Percentiles rank a stretch among this genome's conserved stretches.
Evolutionary conservation across 2,329 filamentous ascomycete genomes (phyloP).

Genomic region (Pestalotiopsis sp.): DNA sequence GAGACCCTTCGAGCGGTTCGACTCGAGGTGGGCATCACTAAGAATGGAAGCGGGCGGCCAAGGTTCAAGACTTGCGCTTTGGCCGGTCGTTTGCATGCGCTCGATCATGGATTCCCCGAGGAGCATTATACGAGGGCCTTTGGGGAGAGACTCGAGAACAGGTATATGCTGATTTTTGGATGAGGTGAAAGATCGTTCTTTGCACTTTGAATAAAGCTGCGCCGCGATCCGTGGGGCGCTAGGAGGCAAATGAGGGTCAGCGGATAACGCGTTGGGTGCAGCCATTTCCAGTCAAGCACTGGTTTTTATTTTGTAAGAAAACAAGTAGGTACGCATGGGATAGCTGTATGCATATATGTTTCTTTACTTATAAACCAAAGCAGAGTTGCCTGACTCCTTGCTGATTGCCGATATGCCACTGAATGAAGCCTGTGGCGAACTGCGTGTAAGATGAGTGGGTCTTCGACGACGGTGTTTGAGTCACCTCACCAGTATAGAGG

Average conservation of each 20-base stretch:
- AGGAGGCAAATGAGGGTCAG: neutral
- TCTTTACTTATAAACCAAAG: too few species aligned
- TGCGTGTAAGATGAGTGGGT: too few species aligned
- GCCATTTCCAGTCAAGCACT: neutral
- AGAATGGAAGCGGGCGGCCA: conserved; percentile 16
- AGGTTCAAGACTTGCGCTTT: conserved; percentile 14
- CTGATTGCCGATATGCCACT: too few species aligned
- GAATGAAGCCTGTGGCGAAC: too few species aligned
- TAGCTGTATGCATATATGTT: too few species aligned
- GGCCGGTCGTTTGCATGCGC: conserved; percentile 21
- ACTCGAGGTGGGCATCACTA: neutral
- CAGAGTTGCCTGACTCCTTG: too few species aligned
- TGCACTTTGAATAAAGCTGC: conserved; percentile 1
- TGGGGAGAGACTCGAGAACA: neutral
- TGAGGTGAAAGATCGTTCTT: conserved; percentile 6
- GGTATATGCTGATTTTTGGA: conserved; percentile 2
- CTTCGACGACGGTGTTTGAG: too few species aligned
- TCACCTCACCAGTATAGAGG: too few species aligned
- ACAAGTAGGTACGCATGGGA: too few species aligned
- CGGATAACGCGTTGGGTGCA: neutral
- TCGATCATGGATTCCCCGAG: conserved; percentile 26
- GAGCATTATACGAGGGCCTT: conserved; percentile 9
- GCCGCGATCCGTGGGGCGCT: neutral
- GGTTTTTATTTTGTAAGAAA: neutral
- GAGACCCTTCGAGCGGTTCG: neutral